A percentile compares a stretch with the other conserved stretches of the same genome.
These are phyloP conservation scores for Nicotiana undulata DNA, from an alignment of 257 asterid genomes.

Conservation along the genomic window DNA sequence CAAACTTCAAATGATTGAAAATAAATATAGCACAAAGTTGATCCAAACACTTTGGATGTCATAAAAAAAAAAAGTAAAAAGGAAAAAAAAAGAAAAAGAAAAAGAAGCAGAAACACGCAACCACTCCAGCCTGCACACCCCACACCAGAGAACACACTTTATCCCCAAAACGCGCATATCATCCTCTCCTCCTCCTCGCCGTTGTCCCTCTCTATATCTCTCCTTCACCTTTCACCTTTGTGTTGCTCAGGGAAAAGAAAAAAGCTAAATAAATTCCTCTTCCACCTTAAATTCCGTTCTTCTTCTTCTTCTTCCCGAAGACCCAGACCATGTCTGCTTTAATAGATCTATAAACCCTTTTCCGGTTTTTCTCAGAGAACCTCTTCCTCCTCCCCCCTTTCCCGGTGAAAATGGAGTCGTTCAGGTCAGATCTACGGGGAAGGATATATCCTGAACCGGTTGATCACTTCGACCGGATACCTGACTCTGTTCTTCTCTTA, in stretches of 20 bases:
- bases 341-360: constrained; percentile 16
- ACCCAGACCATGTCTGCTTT: neutral
- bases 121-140: no score
- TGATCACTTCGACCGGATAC: constrained; percentile 74
- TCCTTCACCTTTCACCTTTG: neutral
- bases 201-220: neutral
- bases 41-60: no score
- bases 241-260: neutral
- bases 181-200: neutral
- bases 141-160: no score
- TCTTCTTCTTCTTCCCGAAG: no score
- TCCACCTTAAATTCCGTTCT: neutral
- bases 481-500: constrained; percentile 64
- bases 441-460: constrained; percentile 44
- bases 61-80: no score
- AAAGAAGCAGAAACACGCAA: no score
- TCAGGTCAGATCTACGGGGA: constrained; percentile 46
- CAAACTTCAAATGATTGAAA: no score
- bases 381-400: neutral
- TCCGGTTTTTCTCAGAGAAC: neutral
- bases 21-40: no score
- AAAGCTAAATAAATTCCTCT: neutral
- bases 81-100: no score
- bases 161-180: neutral
- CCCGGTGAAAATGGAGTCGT: constrained; percentile 26